Evolutionary conservation across 108 stramenopile species (phyloP), one percentile per base, ranked within the genome.

Genomic region (Skeletonema menzelii): DNA sequence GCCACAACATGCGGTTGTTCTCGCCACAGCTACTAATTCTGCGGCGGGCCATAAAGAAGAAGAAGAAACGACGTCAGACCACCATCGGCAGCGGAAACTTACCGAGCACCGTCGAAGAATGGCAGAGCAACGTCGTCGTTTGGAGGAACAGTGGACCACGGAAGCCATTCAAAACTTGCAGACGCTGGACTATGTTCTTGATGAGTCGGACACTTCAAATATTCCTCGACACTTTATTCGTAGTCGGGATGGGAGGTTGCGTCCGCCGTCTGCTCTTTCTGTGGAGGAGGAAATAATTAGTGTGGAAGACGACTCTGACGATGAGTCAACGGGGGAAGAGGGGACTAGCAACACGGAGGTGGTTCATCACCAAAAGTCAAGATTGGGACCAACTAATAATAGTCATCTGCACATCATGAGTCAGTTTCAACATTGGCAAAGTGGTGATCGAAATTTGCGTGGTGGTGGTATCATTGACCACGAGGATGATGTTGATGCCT

Each of bases 31-130:
- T 10, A 8, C 22, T 2, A 2, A 6, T 6, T 20, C 49, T 10
- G 22, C 8, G 8, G 49, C 15, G 20, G 22, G 22, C 0, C 22
- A 53, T 22, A 8, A 20, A 8, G 3, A 24, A 22, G 49, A 53
- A 4, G 49, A 53, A 53, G 19, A 4, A 22, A n/a, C 22, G 4
- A 22, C 6, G 24, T 17, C 19, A 47, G 1, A 4, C 31, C 22
- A 53, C 7, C 49, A 53, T 8, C 22, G 2, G 49, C 49, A 8
- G 49, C 49, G 49, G 19, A 53, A 53, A 53, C 49, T 53, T 2
- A n/a, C 49, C 22, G 49, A 53, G 49, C 49, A 53, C 22, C 49
- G 49, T 53, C 49, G 49, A 53, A 53, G 49, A 53, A 53, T 53
- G 22, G 49, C 2, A 53, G 49, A 53, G 8, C 49, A 5, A 53